phyloP scores from a whole-genome alignment of 2,329 filamentous ascomycete genomes.

The Fonsecaea pedrosoi region DNA sequence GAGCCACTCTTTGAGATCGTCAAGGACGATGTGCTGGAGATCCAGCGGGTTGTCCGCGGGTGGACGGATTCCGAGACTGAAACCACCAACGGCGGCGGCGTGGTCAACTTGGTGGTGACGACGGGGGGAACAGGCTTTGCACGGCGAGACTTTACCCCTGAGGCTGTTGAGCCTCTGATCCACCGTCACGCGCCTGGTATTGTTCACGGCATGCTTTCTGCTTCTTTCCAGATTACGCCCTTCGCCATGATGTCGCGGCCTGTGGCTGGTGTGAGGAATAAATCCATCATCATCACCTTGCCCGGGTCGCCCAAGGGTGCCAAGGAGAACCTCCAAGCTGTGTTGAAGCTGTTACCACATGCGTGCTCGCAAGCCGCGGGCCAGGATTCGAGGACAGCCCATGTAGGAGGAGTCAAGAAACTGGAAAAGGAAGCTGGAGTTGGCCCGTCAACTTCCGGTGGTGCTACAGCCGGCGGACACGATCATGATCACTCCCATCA shows the following conservation, averaged over 20 bases:
- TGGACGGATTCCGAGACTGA: constrained; percentile 71
- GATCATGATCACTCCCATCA: constrained; percentile 32
- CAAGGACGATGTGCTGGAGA: constrained; percentile 74
- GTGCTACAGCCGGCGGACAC: constrained; percentile 15
- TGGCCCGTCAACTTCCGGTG: constrained; percentile 27
- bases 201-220: constrained; percentile 90
- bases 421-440: constrained; percentile 84
- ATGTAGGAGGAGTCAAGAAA: constrained; percentile 80
- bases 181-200: constrained; percentile 87
- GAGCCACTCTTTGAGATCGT: constrained; percentile 76
- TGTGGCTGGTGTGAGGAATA: constrained; percentile 83
- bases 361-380: constrained; percentile 91
- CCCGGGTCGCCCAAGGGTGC: constrained; percentile 96
- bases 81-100: constrained; percentile 40
- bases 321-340: constrained; percentile 86
- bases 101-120: constrained; percentile 77
- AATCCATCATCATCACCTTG: constrained; percentile 82
- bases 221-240: constrained; percentile 83
- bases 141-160: constrained; percentile 81
- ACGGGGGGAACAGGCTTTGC: constrained; percentile 96
- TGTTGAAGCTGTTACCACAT: constrained; percentile 90
- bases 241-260: constrained; percentile 98
- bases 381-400: constrained; percentile 77
- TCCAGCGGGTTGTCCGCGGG: constrained; percentile 72
- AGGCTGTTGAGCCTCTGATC: constrained; percentile 81